Conservation (phyloP, 805 yeast genomes). For the Metschnikowia lunata region DNA sequence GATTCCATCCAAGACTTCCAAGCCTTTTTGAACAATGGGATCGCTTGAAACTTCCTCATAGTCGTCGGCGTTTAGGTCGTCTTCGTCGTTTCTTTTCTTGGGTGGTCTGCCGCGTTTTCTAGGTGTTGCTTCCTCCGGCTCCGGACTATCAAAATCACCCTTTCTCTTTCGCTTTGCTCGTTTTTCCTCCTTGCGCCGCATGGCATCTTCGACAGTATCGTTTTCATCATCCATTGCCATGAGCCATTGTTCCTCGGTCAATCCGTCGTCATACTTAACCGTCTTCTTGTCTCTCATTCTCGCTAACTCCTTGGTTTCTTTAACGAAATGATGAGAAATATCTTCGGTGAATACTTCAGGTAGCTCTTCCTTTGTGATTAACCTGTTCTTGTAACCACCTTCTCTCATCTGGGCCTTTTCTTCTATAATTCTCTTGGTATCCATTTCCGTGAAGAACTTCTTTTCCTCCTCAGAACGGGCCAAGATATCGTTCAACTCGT, state of each 20-base stretch:
- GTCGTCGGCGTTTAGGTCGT: slow-evolving; percentile 21
- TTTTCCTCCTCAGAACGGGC: slow-evolving; percentile 66
- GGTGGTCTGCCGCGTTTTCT: slow-evolving; percentile 6
- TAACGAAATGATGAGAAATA: slow-evolving; percentile 24
- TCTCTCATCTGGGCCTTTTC: slow-evolving; percentile 21
- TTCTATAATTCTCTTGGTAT: slow-evolving; percentile 46
- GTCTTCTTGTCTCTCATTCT: slow-evolving; percentile 26
- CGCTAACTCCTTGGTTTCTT: slow-evolving; percentile 23
- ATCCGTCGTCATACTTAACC: slow-evolving; percentile 30
- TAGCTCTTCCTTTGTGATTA: slow-evolving; percentile 24
- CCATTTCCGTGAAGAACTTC: slow-evolving; percentile 52
- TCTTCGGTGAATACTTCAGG: slow-evolving; percentile 26
- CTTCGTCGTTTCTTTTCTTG: slow-evolving; percentile 11
- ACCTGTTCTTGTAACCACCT: slow-evolving; percentile 19
- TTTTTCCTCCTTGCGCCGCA: slow-evolving; percentile 46
- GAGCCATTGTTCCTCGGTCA: slow-evolving; percentile 45
- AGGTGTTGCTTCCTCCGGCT: slow-evolving; percentile 8
- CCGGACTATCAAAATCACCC: slow-evolving; percentile 13
- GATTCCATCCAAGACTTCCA: slow-evolving; percentile 42
- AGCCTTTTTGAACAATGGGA: slow-evolving; percentile 19
- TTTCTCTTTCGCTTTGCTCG: slow-evolving; percentile 37
- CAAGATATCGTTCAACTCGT: slow-evolving; percentile 66
- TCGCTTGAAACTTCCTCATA: slow-evolving; percentile 17
- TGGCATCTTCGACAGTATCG: slow-evolving; percentile 58
- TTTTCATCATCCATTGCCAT: slow-evolving; percentile 56